A percentile compares a stretch with the other conserved stretches of the same genome.
These are phyloP conservation scores for Leptodontidium sp. DNA, from an alignment of 2,329 filamentous ascomycete genomes.

Conservation along the genomic window DNA sequence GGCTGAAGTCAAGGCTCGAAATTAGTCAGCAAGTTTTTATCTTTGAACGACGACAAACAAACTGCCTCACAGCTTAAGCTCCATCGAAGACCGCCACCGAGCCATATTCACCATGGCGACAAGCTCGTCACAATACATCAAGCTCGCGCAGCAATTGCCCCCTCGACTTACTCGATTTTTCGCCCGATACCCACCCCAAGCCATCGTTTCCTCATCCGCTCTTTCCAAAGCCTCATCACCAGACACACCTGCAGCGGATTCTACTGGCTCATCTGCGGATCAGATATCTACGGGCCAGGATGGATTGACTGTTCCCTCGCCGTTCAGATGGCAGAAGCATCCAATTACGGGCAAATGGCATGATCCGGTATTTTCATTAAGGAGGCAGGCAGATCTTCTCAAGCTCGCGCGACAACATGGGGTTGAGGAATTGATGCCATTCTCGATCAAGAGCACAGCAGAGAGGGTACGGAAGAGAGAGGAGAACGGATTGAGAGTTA, in stretches of 20 bases:
- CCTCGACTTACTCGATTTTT: conserved; percentile 85
- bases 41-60: conserved; percentile 20
- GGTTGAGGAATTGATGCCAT: conserved; percentile 82
- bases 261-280: conserved; percentile 51
- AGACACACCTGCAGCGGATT: conserved; percentile 44
- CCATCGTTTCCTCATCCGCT: conserved; percentile 57
- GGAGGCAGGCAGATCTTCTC: conserved; percentile 89
- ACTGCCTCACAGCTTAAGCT: conserved; percentile 15
- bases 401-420: conserved; percentile 83
- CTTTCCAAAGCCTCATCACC: conserved; percentile 29
- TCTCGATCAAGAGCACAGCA: conserved; percentile 77
- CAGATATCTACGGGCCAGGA: conserved; percentile 43
- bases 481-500: conserved; percentile 83
- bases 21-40: conserved; percentile 24
- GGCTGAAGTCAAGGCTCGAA: conserved; percentile 28
- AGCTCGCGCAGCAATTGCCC: conserved; percentile 77
- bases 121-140: conserved; percentile 46
- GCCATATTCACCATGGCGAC: conserved; percentile 34
- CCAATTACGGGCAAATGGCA: conserved; percentile 83
- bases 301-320: conserved; percentile 62
- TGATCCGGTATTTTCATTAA: conserved; percentile 81
- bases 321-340: conserved; percentile 84
- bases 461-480: conserved; percentile 74
- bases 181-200: conserved; percentile 82
- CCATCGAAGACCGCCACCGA: conserved; percentile 19